These are phyloP conservation scores for Geotrichum cucujoidarum DNA, from an alignment of 1,139 yeast genomes.

Conservation along the genomic window DNA sequence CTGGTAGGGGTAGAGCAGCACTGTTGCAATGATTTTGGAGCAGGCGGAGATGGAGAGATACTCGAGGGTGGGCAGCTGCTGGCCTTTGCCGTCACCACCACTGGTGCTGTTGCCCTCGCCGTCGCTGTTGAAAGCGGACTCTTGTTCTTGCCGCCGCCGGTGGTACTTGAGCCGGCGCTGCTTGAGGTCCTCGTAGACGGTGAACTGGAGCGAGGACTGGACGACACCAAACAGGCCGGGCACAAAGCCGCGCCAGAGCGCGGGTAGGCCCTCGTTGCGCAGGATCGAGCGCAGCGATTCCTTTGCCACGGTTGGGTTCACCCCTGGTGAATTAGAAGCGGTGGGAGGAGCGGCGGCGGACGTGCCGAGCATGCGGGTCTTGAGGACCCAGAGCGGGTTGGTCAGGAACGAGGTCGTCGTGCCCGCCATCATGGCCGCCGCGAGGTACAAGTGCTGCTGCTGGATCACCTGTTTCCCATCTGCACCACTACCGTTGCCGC, in stretches of 20 bases:
- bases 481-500: not conserved
- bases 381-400: slow-evolving; percentile 89
- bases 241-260: slow-evolving; percentile 77
- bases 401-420: slow-evolving; percentile 67
- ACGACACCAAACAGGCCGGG: slow-evolving; percentile 81
- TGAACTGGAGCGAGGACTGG: slow-evolving; percentile 85
- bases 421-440: slow-evolving; percentile 66
- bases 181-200: slow-evolving; percentile 58
- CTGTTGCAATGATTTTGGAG: slow-evolving; percentile 65
- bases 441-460: slow-evolving; percentile 36
- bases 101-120: not conserved
- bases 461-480: not conserved
- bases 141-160: slow-evolving; percentile 20
- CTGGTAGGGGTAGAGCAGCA: slow-evolving; percentile 78
- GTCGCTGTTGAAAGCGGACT: not conserved
- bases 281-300: slow-evolving; percentile 7
- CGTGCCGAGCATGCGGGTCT: slow-evolving; percentile 50
- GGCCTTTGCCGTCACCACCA: not conserved
- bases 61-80: slow-evolving; percentile 47
- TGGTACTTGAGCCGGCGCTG: slow-evolving; percentile 45
- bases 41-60: slow-evolving; percentile 60
- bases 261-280: slow-evolving; percentile 57
- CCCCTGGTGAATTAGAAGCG: too few species aligned
- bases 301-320: not conserved
- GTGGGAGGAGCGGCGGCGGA: not conserved